Conservation (phyloP, 305 asterid species). For the Fraxinus ornus region DNA sequence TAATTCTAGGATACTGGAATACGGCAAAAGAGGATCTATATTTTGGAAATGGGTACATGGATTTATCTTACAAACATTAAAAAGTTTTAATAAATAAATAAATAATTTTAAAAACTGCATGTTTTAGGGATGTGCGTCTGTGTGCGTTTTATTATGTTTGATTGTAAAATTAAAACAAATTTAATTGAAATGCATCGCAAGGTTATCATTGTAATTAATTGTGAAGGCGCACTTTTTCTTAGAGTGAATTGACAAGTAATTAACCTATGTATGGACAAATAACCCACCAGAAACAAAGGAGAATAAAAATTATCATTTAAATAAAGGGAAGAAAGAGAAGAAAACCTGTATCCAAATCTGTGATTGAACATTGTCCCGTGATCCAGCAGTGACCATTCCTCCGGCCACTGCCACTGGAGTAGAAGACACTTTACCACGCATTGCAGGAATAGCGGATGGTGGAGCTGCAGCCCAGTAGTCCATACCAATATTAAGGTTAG, state of each 20-base stretch:
- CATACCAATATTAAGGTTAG: constrained; percentile 89
- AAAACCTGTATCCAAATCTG: constrained; percentile 75
- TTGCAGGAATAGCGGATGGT: constrained; percentile 59
- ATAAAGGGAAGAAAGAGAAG: constrained; percentile 3
- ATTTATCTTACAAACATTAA: background rate
- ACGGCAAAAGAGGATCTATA: background rate
- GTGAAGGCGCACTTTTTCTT: background rate
- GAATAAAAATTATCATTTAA: background rate
- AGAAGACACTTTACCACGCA: constrained; percentile 57
- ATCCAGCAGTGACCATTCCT: constrained; percentile 59
- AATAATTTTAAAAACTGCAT: background rate
- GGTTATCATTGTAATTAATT: background rate
- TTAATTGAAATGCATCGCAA: background rate
- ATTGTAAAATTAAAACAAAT: background rate
- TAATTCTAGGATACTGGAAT: background rate
- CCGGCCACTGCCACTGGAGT: constrained; percentile 64
- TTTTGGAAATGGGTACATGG: background rate
- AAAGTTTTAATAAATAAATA: background rate
- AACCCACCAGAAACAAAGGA: background rate
- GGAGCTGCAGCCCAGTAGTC: constrained; percentile 76
- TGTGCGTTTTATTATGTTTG: background rate
- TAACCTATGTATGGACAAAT: background rate
- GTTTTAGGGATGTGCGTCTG: background rate
- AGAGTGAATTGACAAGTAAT: background rate
- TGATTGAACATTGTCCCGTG: constrained; percentile 67